Evolutionary conservation across 1,139 yeast genomes (phyloP).

Genomic region (Yamadazyma trypodendri): DNA sequence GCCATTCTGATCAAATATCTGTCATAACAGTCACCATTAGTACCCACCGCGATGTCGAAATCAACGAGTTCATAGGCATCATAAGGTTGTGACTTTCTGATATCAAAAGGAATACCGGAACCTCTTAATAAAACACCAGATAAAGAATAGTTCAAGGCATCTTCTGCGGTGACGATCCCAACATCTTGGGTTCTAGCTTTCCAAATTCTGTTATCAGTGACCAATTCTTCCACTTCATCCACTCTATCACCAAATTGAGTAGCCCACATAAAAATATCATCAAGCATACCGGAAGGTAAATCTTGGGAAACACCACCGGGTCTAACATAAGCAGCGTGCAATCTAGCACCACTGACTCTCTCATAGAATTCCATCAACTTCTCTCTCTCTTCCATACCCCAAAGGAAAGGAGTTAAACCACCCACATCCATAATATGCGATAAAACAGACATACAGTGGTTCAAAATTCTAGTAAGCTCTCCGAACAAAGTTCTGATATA

Average conservation of each 20-base stretch:
- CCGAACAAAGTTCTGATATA: slow-evolving; percentile 86
- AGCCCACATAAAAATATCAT: slow-evolving; percentile 95
- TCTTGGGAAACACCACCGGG: slow-evolving; percentile 95
- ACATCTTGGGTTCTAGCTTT: slow-evolving; percentile 81
- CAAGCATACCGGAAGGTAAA: slow-evolving; percentile 80
- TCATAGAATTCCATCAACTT: slow-evolving; percentile 92
- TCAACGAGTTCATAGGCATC: slow-evolving; percentile 88
- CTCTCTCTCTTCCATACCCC: slow-evolving; percentile 95
- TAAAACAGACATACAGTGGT: slow-evolving; percentile 83
- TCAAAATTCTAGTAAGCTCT: slow-evolving; percentile 80
- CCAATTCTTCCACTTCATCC: slow-evolving; percentile 86
- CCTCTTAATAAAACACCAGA: slow-evolving; percentile 92
- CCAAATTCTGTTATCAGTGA: slow-evolving; percentile 92
- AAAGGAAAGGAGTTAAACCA: slow-evolving; percentile 87
- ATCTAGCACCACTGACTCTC: slow-evolving; percentile 87
- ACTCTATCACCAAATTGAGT: slow-evolving; percentile 92
- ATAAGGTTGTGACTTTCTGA: slow-evolving; percentile 85
- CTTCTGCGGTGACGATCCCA: slow-evolving; percentile 82
- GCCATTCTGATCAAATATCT: slow-evolving; percentile 87
- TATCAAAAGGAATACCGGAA: slow-evolving; percentile 83
- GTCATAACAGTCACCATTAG: slow-evolving; percentile 89
- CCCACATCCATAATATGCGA: slow-evolving; percentile 96
- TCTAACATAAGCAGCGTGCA: slow-evolving; percentile 84
- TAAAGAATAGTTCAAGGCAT: slow-evolving; percentile 77
- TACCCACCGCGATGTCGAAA: slow-evolving; percentile 83